Base-by-base conservation (phyloP, 2,329 filamentous ascomycete species). In the Stylonectria norvegica region DNA sequence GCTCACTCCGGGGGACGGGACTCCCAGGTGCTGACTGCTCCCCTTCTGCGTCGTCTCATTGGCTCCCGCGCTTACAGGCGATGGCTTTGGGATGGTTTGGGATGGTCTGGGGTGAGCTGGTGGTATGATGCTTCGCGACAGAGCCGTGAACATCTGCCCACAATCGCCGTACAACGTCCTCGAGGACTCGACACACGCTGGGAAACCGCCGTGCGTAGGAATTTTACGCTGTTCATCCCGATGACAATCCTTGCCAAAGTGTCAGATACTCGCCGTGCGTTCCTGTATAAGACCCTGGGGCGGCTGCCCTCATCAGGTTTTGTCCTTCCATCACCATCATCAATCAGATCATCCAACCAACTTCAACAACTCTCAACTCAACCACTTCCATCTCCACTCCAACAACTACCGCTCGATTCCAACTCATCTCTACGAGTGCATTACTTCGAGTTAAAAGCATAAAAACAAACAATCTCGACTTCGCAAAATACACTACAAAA, bases 121-220 rank as follows among this genome's bases (percentile, higher is more conserved):
- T 57, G 55, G 55, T 38, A 57, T 52, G 55, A 57, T 57, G 25
- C 36, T 35, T 40, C 51, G 38, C n/a, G 44, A 49, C 40, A 46
- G 47, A 47, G 48, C 40, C n/a, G 48, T 47, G 45, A n/a, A 40
- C 51, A 57, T 57, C 55, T 57, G 55, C 53, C 55, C 53, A 57
- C 39, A 43, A 56, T 56, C 53, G 47, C 43, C 45, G 41, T n/a
- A 36, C 34, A 35, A 42, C 48, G 53, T 50, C 40, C 54, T 34
- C 35, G 33, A 32, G 40, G 46, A 40, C n/a, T n/a, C n/a, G n/a
- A n/a, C n/a, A n/a, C n/a, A n/a, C 22, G 37, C 36, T 57, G 54
- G 54, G 52, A 56, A 34, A 33, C 53, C 49, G 52, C 50, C 54
- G 55, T 43, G 39, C 37, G 35, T 42, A 54, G 44, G 42, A 44